These are phyloP conservation scores for Stropharia rugosoannulata DNA, from an alignment of 768 basidiomycete species.

Conservation along the genomic window DNA sequence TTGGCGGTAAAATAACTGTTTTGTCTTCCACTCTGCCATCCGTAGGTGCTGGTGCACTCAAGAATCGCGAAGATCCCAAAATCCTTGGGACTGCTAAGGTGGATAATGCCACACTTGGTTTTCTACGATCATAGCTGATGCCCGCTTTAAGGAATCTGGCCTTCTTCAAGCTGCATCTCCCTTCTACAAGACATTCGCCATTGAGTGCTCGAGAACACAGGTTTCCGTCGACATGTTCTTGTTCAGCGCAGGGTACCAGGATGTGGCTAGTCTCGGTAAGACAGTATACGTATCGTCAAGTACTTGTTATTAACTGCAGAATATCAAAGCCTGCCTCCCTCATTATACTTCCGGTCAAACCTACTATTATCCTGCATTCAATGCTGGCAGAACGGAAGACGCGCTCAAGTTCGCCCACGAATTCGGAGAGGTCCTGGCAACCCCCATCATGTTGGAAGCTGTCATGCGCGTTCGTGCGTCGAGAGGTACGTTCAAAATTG, in stretches of 20 bases:
- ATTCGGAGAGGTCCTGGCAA: constrained; percentile 89
- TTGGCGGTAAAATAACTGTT: constrained; percentile 93
- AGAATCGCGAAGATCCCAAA: constrained; percentile 97
- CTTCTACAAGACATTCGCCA: constrained; percentile 99
- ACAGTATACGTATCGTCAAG: neutral
- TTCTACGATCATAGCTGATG: neutral
- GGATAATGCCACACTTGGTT: neutral
- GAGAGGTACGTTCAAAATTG: constrained; percentile 53
- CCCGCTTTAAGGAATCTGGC: constrained; percentile 68
- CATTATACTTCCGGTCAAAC: constrained; percentile 98
- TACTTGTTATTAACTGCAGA: neutral
- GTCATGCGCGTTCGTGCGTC: constrained; percentile 99
- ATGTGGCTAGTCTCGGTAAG: constrained; percentile 89
- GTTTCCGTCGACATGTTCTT: constrained; percentile 99
- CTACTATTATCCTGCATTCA: constrained; percentile 98
- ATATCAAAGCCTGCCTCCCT: constrained; percentile 73
- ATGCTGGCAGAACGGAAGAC: constrained; percentile 90
- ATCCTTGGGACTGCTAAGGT: constrained; percentile 93
- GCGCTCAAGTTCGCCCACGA: constrained; percentile 98
- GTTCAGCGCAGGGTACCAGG: constrained; percentile 91
- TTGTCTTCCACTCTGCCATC: constrained; percentile 86
- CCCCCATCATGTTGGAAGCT: constrained; percentile 94
- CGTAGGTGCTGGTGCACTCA: constrained; percentile 86
- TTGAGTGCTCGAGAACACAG: constrained; percentile 95
- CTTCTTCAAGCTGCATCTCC: constrained; percentile 90